phyloP scores from a whole-genome alignment of 2,329 filamentous ascomycete genomes.

The Penicillium sp. region DNA sequence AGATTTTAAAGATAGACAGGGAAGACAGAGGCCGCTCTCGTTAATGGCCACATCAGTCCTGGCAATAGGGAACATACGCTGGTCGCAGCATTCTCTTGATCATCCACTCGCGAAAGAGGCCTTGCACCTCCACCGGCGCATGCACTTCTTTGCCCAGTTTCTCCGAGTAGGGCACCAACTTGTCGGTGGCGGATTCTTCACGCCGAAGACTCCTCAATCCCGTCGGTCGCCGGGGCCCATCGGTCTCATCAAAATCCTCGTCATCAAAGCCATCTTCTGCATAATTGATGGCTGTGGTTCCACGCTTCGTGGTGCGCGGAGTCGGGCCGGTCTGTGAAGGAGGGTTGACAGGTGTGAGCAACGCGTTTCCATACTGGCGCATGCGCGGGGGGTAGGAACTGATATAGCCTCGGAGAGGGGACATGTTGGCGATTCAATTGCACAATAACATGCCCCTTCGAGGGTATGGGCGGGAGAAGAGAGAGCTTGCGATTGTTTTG shows the following conservation, averaged over 20 bases:
- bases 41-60: slow-evolving; percentile 1
- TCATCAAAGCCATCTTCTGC: slow-evolving; percentile 93
- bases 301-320: slow-evolving; percentile 90
- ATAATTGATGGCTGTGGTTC: slow-evolving; percentile 95
- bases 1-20: slow-evolving; percentile 3
- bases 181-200: slow-evolving; percentile 65
- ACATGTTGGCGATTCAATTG: slow-evolving; percentile 41
- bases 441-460: slow-evolving; percentile 38
- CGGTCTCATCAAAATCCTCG: slow-evolving; percentile 59
- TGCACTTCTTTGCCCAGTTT: slow-evolving; percentile 80
- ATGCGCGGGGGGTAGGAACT: slow-evolving; percentile 89
- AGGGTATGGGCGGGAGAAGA: slow-evolving; percentile 14
- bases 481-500: slow-evolving; percentile 24
- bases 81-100: slow-evolving; percentile 59
- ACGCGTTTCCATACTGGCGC: slow-evolving; percentile 85
- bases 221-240: slow-evolving; percentile 69
- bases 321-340: slow-evolving; percentile 63
- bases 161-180: slow-evolving; percentile 61
- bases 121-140: slow-evolving; percentile 77
- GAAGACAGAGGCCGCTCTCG: slow-evolving; percentile 4
- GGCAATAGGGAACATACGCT: slow-evolving; percentile 35
- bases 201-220: slow-evolving; percentile 78
- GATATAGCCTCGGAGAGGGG: slow-evolving; percentile 78
- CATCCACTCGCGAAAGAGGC: slow-evolving; percentile 96
- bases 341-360: slow-evolving; percentile 80